Percentiles rank a stretch among this genome's conserved stretches.
Conservation (phyloP, 495 filamentous ascomycete genomes). For the Aspergillus mulundensis region DNA sequence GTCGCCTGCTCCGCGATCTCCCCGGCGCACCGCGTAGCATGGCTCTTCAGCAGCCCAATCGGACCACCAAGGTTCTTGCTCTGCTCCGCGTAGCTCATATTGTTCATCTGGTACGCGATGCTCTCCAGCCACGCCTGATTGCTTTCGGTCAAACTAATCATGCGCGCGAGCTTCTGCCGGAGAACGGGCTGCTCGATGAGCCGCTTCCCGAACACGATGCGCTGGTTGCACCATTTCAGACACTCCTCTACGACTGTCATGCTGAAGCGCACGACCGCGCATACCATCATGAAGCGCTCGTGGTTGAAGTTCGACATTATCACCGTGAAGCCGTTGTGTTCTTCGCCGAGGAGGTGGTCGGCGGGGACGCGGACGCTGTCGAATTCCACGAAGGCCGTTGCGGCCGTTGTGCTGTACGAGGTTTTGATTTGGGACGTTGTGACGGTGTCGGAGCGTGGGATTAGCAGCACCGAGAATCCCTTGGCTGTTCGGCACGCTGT, state of each 20-base stretch:
- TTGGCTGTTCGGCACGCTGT: conserved; percentile 77
- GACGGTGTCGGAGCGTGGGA: conserved; percentile 63
- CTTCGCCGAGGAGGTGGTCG: conserved; percentile 73
- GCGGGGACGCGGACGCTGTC: conserved; percentile 84
- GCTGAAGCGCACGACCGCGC: conserved; percentile 59
- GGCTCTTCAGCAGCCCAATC: conserved; percentile 79
- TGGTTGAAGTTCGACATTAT: conserved; percentile 87
- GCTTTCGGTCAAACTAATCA: conserved; percentile 78
- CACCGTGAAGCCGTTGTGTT: conserved; percentile 85
- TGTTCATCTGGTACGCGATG: conserved; percentile 82
- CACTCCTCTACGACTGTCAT: conserved; percentile 77
- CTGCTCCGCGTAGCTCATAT: conserved; percentile 78
- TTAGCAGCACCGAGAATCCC: conserved; percentile 73
- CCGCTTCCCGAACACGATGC: conserved; percentile 78
- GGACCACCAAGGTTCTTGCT: conserved; percentile 72
- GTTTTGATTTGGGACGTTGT: conserved; percentile 84
- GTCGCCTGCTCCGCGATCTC: conserved; percentile 79
- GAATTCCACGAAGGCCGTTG: conserved; percentile 76
- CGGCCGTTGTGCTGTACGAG: conserved; percentile 74
- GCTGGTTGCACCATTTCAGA: conserved; percentile 85
- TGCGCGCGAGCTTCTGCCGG: conserved; percentile 80
- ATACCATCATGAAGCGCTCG: conserved; percentile 69
- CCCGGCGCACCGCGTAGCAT: conserved; percentile 68
- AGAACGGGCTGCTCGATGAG: conserved; percentile 84
- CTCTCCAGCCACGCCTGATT: conserved; percentile 84